These are phyloP conservation scores for Gillenia trifoliata DNA, from an alignment of 306 rosid species.

Conservation along the genomic window DNA sequence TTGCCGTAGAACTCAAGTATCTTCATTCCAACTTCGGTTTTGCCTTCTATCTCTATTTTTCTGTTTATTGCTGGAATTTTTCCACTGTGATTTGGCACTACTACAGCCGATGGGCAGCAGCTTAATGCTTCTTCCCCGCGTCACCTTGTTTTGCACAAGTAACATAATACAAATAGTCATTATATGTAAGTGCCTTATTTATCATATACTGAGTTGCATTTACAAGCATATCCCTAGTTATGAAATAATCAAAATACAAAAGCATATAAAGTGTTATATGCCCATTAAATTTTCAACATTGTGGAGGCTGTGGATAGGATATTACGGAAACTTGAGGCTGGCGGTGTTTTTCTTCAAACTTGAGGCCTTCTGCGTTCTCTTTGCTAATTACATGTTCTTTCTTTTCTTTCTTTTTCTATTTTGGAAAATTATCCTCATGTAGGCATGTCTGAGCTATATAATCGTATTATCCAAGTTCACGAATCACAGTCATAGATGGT, in stretches of 20 bases:
- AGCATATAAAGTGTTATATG: background rate
- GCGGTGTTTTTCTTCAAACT: background rate
- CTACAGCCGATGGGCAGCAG: too few relatives aligned
- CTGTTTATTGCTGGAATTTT: too few relatives aligned
- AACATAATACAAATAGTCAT: background rate
- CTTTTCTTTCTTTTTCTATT: background rate
- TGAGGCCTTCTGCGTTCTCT: background rate
- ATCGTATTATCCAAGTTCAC: background rate
- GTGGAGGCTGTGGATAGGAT: background rate
- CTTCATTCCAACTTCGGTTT: too few relatives aligned
- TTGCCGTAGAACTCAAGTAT: too few relatives aligned
- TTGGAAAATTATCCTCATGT: background rate
- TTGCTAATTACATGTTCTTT: background rate
- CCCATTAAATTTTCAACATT: background rate
- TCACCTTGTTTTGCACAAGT: background rate
- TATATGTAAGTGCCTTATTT: background rate
- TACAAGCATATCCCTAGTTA: background rate
- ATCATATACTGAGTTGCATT: background rate
- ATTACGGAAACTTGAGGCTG: background rate
- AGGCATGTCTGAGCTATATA: background rate
- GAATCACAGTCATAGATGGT: background rate
- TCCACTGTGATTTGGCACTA: too few relatives aligned
- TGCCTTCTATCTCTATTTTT: too few relatives aligned
- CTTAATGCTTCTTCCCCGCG: too few relatives aligned
- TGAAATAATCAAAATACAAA: background rate